These are phyloP conservation scores for Candida loeiensis DNA, from an alignment of 805 yeast genomes.

Conservation along the genomic window DNA sequence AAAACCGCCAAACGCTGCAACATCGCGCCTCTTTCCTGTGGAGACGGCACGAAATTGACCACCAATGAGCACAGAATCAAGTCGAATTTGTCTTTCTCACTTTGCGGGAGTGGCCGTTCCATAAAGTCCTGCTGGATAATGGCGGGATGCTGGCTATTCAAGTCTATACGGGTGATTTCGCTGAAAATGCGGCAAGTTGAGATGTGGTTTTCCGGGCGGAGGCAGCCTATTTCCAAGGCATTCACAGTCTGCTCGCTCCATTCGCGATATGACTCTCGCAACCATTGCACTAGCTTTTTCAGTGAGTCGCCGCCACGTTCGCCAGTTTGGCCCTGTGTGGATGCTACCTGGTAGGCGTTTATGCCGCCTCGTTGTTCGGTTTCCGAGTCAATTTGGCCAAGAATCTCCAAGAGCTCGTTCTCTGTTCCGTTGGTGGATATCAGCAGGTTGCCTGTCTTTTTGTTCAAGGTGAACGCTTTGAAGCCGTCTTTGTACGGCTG, in stretches of 20 bases:
- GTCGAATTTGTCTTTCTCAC: constrained; percentile 48
- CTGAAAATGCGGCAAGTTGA: constrained; percentile 55
- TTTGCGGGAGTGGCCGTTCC: constrained; percentile 60
- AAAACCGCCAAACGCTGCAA: constrained; percentile 55
- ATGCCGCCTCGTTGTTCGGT: constrained; percentile 70
- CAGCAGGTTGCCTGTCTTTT: constrained; percentile 6
- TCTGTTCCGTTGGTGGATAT: constrained; percentile 2
- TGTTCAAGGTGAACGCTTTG: constrained; percentile 2
- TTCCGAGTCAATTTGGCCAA: constrained; percentile 61
- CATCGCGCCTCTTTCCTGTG: constrained; percentile 75
- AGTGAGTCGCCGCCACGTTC: constrained; percentile 92
- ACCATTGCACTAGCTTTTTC: constrained; percentile 71
- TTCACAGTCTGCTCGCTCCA: constrained; percentile 10
- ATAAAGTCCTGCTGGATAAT: constrained; percentile 81
- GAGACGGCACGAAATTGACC: constrained; percentile 79
- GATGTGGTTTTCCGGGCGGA: constrained; percentile 65
- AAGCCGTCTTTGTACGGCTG: constrained; percentile 1
- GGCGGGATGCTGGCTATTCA: constrained; percentile 72
- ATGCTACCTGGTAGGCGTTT: constrained; percentile 77
- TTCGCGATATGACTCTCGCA: constrained; percentile 31
- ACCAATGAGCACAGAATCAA: constrained; percentile 82
- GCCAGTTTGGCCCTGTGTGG: constrained; percentile 74
- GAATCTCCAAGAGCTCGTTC: neutral
- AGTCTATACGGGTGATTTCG: constrained; percentile 62
- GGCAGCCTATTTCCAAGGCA: constrained; percentile 83